Evolutionary conservation across 305 asterid genomes (phyloP).

Genomic region (Withania somnifera): DNA sequence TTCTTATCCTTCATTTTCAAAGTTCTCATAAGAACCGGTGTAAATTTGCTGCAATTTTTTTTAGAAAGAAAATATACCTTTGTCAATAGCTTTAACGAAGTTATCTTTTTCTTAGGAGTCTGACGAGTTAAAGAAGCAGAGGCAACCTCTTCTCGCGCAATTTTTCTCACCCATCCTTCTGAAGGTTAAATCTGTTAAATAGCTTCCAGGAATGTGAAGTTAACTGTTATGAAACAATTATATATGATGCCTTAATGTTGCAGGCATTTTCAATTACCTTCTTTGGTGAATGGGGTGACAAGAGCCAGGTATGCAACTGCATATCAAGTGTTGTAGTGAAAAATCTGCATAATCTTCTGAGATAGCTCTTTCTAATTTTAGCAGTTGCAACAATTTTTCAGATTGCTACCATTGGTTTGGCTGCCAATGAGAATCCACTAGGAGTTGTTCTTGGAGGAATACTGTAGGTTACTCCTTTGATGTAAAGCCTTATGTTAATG

Average conservation of each 20-base stretch:
- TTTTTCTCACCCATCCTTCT: conserved; percentile 44
- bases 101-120: conserved; percentile 15
- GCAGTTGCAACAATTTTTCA: conserved; percentile 15
- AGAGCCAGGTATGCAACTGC: conserved; percentile 50
- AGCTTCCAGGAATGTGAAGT: neutral
- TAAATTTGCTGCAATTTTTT: neutral
- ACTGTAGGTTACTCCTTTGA: conserved; percentile 1
- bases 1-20: neutral
- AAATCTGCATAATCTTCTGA: neutral
- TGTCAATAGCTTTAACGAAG: neutral
- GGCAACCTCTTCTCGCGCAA: conserved; percentile 29
- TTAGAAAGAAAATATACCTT: neutral
- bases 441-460: conserved; percentile 99
- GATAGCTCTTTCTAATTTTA: neutral
- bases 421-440: conserved; percentile 96
- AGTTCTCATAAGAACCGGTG: neutral
- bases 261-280: conserved; percentile 55
- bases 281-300: conserved; percentile 57
- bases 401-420: conserved; percentile 99
- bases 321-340: neutral
- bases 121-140: conserved; percentile 34
- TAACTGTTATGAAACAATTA: neutral
- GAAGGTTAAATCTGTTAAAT: conserved; percentile 21
- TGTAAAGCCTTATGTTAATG: neutral
- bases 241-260: neutral